Percentiles rank a stretch among this genome's conserved stretches.
Evolutionary conservation across 2,329 filamentous ascomycete species (phyloP).

Genomic region (Cordyceps cicadae): DNA sequence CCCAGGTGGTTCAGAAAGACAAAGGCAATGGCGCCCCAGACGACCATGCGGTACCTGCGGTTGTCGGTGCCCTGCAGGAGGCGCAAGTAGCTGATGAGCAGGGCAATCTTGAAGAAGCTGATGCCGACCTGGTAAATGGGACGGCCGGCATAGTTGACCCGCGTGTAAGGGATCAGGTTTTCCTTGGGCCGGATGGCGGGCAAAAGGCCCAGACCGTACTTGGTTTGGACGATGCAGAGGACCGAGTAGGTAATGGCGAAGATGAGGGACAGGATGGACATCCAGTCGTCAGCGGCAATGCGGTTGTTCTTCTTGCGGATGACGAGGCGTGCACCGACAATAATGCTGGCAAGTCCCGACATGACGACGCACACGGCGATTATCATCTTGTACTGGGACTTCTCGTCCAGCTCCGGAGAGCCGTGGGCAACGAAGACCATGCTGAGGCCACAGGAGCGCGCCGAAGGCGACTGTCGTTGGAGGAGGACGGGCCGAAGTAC

Average conservation of each 20-base stretch:
- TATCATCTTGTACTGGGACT: constrained; percentile 41
- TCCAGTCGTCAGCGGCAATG: constrained; percentile 40
- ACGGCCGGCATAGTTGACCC: constrained; percentile 44
- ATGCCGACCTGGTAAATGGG: constrained; percentile 48
- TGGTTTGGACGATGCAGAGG: constrained; percentile 36
- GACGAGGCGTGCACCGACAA: constrained; percentile 34
- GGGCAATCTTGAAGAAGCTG: constrained; percentile 47
- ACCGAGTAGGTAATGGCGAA: constrained; percentile 42
- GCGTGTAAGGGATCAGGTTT: constrained; percentile 36
- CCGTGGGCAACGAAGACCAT: constrained; percentile 47
- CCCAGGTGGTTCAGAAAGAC: constrained; percentile 40
- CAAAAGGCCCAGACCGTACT: constrained; percentile 44
- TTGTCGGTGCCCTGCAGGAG: constrained; percentile 41
- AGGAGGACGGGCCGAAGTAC: neutral
- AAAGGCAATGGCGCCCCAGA: constrained; percentile 35
- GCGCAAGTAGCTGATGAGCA: constrained; percentile 44
- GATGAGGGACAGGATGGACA: constrained; percentile 30
- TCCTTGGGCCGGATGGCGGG: constrained; percentile 33
- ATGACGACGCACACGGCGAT: constrained; percentile 39
- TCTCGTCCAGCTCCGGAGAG: constrained; percentile 34
- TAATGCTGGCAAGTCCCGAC: constrained; percentile 32
- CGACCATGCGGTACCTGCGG: constrained; percentile 32
- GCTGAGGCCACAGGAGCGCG: constrained; percentile 1
- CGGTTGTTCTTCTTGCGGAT: constrained; percentile 34
- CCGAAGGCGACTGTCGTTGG: neutral